Percentiles rank a stretch among this genome's conserved stretches.
phyloP scores from a whole-genome alignment of 225 moss, liverwort and hornwort genomes.

The Bryum argenteum region DNA sequence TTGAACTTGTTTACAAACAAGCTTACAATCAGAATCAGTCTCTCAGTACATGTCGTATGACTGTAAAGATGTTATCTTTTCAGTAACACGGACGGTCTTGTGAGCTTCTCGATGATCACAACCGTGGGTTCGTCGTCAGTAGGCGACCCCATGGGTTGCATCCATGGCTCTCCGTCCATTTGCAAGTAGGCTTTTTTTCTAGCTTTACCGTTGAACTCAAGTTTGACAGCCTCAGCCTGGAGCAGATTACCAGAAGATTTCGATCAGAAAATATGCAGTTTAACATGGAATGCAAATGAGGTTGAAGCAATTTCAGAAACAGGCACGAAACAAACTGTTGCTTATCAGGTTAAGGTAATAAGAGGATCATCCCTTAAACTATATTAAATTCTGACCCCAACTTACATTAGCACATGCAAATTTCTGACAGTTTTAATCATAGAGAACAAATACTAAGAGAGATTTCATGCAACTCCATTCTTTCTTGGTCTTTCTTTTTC shows the following conservation, averaged over 20 bases:
- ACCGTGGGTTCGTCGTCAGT: slow-evolving; percentile 59
- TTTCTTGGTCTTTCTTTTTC: not conserved
- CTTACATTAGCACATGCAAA: no score
- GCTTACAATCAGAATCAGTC: slow-evolving; percentile 23
- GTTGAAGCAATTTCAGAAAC: not conserved
- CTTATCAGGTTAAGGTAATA: no score
- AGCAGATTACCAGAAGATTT: slow-evolving; percentile 16
- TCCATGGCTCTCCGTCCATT: slow-evolving; percentile 98
- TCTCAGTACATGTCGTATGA: slow-evolving; percentile 16
- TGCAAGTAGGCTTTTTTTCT: slow-evolving; percentile 74
- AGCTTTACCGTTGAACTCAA: slow-evolving; percentile 62
- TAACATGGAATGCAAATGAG: slow-evolving; percentile 2
- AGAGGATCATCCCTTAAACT: no score
- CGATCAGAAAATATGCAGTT: not conserved
- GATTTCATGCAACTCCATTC: not conserved
- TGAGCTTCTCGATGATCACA: slow-evolving; percentile 55
- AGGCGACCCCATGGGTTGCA: slow-evolving; percentile 75
- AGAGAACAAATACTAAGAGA: no score
- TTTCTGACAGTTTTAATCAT: no score
- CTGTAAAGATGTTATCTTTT: slow-evolving; percentile 37
- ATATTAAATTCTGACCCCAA: no score
- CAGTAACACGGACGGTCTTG: slow-evolving; percentile 57
- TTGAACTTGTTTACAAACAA: slow-evolving; percentile 34
- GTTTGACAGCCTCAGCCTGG: slow-evolving; percentile 70
- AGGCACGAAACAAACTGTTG: slow-evolving; percentile 1